Evolutionary conservation across 2,329 filamentous ascomycete genomes (phyloP).

Genomic region (Penicillium sp.): DNA sequence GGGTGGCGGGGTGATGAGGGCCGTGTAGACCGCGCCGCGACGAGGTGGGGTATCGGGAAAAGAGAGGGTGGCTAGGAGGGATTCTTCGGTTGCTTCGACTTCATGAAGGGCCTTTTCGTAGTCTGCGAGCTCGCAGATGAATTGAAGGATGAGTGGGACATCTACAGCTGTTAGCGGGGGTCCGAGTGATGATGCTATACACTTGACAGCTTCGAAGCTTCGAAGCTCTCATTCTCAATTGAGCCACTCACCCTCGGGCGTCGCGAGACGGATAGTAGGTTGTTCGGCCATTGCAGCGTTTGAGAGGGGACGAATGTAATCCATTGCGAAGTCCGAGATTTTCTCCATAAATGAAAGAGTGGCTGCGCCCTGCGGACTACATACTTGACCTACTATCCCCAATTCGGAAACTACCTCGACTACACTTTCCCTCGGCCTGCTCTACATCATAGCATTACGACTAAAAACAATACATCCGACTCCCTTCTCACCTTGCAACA

Average conservation of each 20-base stretch:
- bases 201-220: not conserved
- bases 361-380: not conserved
- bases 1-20: constrained; percentile 63
- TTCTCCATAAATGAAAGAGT: not conserved
- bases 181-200: not conserved
- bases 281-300: constrained; percentile 33
- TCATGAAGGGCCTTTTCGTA: constrained; percentile 77
- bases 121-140: constrained; percentile 83
- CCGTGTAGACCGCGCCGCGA: constrained; percentile 69
- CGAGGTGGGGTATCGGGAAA: constrained; percentile 62
- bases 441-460: too few species aligned
- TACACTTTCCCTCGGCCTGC: not conserved
- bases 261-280: constrained; percentile 45
- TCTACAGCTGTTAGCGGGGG: constrained; percentile 55
- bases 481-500: too few species aligned
- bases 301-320: constrained; percentile 9
- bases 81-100: constrained; percentile 77
- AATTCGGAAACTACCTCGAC: not conserved
- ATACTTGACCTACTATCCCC: not conserved
- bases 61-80: constrained; percentile 73
- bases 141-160: constrained; percentile 73
- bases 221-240: not conserved
- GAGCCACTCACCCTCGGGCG: constrained; percentile 38
- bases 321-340: not conserved
- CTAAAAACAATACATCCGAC: too few species aligned